A percentile compares a stretch with the other conserved stretches of the same genome.
These are phyloP conservation scores for Coniochaeta hoffmannii DNA, from an alignment of 2,329 filamentous ascomycete species.

Conservation along the genomic window DNA sequence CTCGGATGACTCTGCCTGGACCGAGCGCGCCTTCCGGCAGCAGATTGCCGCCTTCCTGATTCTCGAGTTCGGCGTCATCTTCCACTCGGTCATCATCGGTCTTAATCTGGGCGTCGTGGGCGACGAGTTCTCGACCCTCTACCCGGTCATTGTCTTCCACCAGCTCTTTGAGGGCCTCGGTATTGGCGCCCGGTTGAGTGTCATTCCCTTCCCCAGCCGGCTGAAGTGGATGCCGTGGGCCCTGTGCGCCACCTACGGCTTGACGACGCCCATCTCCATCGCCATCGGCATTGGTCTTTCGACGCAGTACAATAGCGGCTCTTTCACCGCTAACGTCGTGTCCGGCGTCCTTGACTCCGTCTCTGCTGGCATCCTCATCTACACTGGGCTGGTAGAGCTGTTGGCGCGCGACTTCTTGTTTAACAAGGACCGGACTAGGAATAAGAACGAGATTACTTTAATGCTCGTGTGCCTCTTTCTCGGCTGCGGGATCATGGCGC, in stretches of 20 bases:
- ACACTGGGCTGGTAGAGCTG: conserved; percentile 41
- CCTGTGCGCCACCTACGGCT: conserved; percentile 37
- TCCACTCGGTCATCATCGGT: conserved; percentile 58
- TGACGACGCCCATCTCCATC: conserved; percentile 45
- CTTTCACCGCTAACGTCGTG: conserved; percentile 33
- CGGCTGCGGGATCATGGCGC: conserved; percentile 37
- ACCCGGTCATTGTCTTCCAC: conserved; percentile 55
- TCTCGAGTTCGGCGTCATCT: conserved; percentile 54
- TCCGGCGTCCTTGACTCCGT: conserved; percentile 37
- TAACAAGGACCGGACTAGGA: conserved; percentile 33
- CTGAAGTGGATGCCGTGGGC: conserved; percentile 38
- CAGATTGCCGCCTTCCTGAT: conserved; percentile 39
- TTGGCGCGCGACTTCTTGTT: conserved; percentile 42
- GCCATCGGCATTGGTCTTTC: conserved; percentile 37
- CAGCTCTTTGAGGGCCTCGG: conserved; percentile 58
- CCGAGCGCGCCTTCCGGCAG: conserved; percentile 25
- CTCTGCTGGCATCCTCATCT: conserved; percentile 40
- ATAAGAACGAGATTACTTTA: conserved; percentile 27
- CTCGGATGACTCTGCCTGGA: conserved; percentile 9
- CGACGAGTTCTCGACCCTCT: conserved; percentile 48
- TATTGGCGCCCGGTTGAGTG: conserved; percentile 47
- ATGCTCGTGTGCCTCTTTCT: conserved; percentile 33
- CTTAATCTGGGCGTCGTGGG: conserved; percentile 53
- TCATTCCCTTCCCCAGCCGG: conserved; percentile 40
- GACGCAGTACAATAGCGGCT: conserved; percentile 23